A percentile compares a stretch with the other conserved stretches of the same genome.
phyloP scores from a whole-genome alignment of 2,329 filamentous ascomycete species.

The Aspergillus sp. region DNA sequence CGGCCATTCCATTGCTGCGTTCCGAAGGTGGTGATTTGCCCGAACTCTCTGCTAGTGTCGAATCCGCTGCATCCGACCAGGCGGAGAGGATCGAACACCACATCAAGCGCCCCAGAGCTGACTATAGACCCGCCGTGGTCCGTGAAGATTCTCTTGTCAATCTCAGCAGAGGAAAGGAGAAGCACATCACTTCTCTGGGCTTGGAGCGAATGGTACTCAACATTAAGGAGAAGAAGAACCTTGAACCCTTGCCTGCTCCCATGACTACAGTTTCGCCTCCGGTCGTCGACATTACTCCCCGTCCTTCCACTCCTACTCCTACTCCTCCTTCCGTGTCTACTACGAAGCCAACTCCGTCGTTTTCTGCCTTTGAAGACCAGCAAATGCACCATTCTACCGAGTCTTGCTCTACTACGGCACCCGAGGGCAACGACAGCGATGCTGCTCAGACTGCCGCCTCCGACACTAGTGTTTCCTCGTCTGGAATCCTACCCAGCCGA shows the following conservation, averaged over 20 bases:
- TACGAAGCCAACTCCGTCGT: slow-evolving; percentile 27
- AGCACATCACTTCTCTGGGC: slow-evolving; percentile 88
- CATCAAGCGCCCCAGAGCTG: slow-evolving; percentile 58
- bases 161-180: slow-evolving; percentile 69
- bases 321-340: slow-evolving; percentile 27
- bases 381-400: slow-evolving; percentile 47
- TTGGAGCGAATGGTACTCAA: slow-evolving; percentile 91
- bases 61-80: slow-evolving; percentile 65
- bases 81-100: slow-evolving; percentile 48
- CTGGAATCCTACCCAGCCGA: slow-evolving; percentile 34
- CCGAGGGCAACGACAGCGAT: slow-evolving; percentile 42
- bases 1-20: slow-evolving; percentile 46
- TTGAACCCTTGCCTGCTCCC: slow-evolving; percentile 51
- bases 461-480: slow-evolving; percentile 59
- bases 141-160: slow-evolving; percentile 52
- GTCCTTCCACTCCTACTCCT: slow-evolving; percentile 37
- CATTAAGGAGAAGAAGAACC: slow-evolving; percentile 76
- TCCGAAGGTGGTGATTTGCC: slow-evolving; percentile 53
- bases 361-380: slow-evolving; percentile 17
- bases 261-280: slow-evolving; percentile 35
- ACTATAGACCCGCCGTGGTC: slow-evolving; percentile 55
- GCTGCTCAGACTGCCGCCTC: slow-evolving; percentile 41
- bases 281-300: slow-evolving; percentile 40
- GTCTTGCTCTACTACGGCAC: slow-evolving; percentile 56
- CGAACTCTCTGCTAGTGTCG: slow-evolving; percentile 71